Evolutionary conservation across 2,329 filamentous ascomycete genomes (phyloP), one percentile per base, ranked within the genome.

Genomic region (Sporothrix globosa): DNA sequence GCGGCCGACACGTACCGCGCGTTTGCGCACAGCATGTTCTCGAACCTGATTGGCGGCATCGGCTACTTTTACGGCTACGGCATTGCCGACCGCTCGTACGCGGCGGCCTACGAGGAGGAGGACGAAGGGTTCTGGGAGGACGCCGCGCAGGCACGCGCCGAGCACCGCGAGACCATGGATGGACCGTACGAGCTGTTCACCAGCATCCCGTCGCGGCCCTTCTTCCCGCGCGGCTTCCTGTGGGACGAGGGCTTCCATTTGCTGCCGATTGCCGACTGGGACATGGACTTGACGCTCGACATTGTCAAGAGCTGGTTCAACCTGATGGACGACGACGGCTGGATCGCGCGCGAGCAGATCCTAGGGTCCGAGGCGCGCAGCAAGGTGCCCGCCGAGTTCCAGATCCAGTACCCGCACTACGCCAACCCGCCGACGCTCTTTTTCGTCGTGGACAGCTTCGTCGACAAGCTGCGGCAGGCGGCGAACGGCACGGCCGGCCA

Each of bases 241-340:
- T 99, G 96, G 96, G 96, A 99, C 76, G 96, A 99, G 79, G 96
- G 96, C 0, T 99, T 98, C 81, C 96, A 99, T 77, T 84, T 99
- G 48, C 83, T 97, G 63, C 94, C 94, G 1, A 90, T 99, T 69
- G 87, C 93, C 24, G 95, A 99, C 74, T 99, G 94, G 92, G 96
- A 99, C 78, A 88, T 93, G 68, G 94, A 97, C 77, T 85, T 98
- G 67, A 90, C 92, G 3, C 82, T 91, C 41, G 93, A 97, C 73
- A 93, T 99, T 74, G 87, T 98, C 73, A 92, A 91, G 81, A 97
- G 92, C 80, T 99, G 96, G 96, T 96, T 96, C 82, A 93, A 90
- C 74, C 87, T 97, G 21, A 97, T 98, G 87, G 96, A 99, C 74
- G 91, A 96, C 19, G 93, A 98, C 78, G 96, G 96, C 69, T 99